Base-by-base conservation (phyloP, 371 early-diverging fungal genomes). In the Conidiobolus incongruus region DNA sequence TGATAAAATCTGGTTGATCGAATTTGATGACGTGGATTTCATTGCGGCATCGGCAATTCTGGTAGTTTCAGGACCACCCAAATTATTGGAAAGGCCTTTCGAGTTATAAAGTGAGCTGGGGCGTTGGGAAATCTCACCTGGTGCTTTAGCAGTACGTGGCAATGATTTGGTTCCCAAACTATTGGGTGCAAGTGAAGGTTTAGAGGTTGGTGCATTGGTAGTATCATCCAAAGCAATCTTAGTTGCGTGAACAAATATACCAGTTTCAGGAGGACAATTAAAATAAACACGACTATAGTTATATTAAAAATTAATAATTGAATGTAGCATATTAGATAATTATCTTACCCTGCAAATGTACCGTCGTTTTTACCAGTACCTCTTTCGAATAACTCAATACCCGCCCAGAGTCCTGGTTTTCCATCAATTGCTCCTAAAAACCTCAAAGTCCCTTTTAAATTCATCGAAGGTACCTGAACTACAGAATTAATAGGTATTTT, bases 331-430 rank as follows among this genome's bases (percentile, higher is more conserved):
- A 17, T 47, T 35, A 26, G 44, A 33, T 6, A 38, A 17, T n/a
- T 16, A 16, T 47, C 58, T 55, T 62, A 70, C 70, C 81, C 84
- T 40, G 63, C 61, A 46, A 77, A 69, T 33, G 61, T 59, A n/a
- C 86, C 85, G 47, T 79, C 70, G 54, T 85, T 83, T 52, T 84
- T 85, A 31, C 86, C 86, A 16, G 65, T 59, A 19, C 77, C 80
- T n/a, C 51, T 55, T 16, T 56, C 44, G 43, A 82, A 82, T 4
- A 85, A 60, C 51, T 78, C 78, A 34, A 85, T 67, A 12, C 86
- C 86, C 10, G 77, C 77, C 85, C 85, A 85, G 4, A 62, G 46
- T 10, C 86, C 86, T 10, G 64, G 58, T 50, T 75, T 77, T 46
- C 70, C 68, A 33, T 71, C 60, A 15, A 72, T 68, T 1, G 71